Base-by-base conservation (phyloP, 2,329 filamentous ascomycete genomes). In the Lecanicillium sp. region DNA sequence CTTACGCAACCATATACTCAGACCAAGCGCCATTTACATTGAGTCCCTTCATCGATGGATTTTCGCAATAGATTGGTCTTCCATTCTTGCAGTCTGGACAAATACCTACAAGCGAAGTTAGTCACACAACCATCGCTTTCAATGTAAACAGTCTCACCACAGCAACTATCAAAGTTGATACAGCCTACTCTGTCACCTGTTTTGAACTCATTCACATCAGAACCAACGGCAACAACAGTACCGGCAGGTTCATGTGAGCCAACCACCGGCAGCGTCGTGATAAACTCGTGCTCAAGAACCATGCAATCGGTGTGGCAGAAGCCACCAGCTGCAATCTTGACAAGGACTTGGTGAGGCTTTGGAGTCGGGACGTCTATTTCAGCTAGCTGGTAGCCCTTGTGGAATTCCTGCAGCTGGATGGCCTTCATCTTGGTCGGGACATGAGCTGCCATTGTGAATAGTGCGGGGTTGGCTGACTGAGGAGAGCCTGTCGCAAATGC, bases 301-400 rank as follows among this genome's bases (percentile, higher is more conserved):
- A 45, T 45, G 34, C 40, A 43, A 35, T 45, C 43, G 1, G 43
- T 43, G 37, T 45, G 40, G 32, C 43, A 45, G 32, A 43, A 42
- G 25, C 43, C 43, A 15, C 37, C 43, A 11, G 43, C 43, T n/a
- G 29, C 36, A 37, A 45, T 37, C 22, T 40, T 43, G 31, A 45
- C 32, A 12, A 45, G 41, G 3, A 45, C 29, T 34, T 45, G 43
- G 29, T 45, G 29, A 13, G 43, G 34, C 34, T 40, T 31, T n/a
- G 43, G 43, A 1, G 13, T 34, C 9, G 43, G 43, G 15, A 40
- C 34, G 15, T 32, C 18, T 15, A 45, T 38, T 15, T 38, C 19
- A 14, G 37, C 35, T 15, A 45, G 20, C 15, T 33, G 27, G n/a
- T 41, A 45, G 9, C 40, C 40, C 16, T 29, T 34, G 25, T 40